phyloP scores from a whole-genome alignment of 306 rosid genomes.

The Crotalaria pallida region DNA sequence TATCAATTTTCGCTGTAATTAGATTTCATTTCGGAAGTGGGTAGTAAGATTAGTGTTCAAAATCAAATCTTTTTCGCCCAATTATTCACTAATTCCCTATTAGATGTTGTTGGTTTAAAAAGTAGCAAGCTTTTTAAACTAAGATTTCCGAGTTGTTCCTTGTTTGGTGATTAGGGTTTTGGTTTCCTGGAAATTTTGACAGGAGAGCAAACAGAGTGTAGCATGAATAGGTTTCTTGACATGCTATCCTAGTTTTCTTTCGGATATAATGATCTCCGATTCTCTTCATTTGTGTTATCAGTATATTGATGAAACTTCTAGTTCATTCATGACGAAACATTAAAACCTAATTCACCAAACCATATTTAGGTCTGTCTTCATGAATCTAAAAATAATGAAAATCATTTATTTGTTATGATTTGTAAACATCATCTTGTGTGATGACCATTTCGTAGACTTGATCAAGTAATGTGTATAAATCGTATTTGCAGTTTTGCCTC shows the following conservation, averaged over 20 bases:
- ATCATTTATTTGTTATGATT: not conserved
- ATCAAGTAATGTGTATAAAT: not conserved
- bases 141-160: not conserved
- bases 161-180: not conserved
- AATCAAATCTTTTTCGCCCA: not conserved
- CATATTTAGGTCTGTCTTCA: not conserved
- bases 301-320: not conserved
- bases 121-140: not conserved
- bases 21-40: not conserved
- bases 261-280: no score
- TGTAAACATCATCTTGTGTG: not conserved
- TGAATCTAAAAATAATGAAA: not conserved
- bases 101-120: not conserved
- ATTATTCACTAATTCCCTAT: not conserved
- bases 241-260: not conserved
- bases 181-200: not conserved
- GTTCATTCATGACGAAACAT: not conserved
- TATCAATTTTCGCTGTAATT: not conserved
- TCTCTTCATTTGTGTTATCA: not conserved
- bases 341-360: not conserved
- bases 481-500: not conserved
- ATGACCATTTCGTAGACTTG: not conserved
- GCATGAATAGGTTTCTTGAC: not conserved
- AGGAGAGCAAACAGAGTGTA: not conserved
- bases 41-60: not conserved